phyloP scores from a whole-genome alignment of 495 filamentous ascomycete genomes.

The Tuber indicum region DNA sequence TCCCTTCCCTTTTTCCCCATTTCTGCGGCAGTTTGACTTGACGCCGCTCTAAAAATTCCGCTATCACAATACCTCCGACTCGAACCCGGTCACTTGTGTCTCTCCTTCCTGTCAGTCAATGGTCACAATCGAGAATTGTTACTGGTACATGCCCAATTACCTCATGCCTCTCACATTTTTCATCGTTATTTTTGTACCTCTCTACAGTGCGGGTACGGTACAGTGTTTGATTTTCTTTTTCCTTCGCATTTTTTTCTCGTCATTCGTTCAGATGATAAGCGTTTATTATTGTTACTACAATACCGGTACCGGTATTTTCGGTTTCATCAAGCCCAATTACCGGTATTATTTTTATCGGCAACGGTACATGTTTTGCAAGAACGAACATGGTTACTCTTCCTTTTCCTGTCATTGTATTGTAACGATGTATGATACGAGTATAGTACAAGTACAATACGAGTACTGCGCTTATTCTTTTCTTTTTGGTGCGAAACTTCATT shows the following conservation, averaged over 20 bases:
- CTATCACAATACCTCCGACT: not conserved
- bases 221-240: not conserved
- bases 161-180: not conserved
- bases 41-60: not conserved
- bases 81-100: not conserved
- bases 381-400: not conserved
- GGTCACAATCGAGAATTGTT: not conserved
- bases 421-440: no score
- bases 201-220: not conserved
- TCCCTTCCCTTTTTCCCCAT: slow-evolving; percentile 10
- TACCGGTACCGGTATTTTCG: not conserved
- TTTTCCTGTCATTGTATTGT: not conserved
- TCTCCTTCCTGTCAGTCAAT: slow-evolving; percentile 1
- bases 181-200: slow-evolving; percentile 1
- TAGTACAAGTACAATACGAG: no score
- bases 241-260: not conserved
- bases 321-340: not conserved
- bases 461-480: not conserved
- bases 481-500: not conserved
- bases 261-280: not conserved
- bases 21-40: slow-evolving; percentile 8
- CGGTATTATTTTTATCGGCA: not conserved
- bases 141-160: not conserved
- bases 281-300: not conserved
- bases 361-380: slow-evolving; percentile 3